A percentile compares a stretch with the other conserved stretches of the same genome.
These are phyloP conservation scores for Hura crepitans DNA, from an alignment of 441 rosid genomes.

Conservation along the genomic window DNA sequence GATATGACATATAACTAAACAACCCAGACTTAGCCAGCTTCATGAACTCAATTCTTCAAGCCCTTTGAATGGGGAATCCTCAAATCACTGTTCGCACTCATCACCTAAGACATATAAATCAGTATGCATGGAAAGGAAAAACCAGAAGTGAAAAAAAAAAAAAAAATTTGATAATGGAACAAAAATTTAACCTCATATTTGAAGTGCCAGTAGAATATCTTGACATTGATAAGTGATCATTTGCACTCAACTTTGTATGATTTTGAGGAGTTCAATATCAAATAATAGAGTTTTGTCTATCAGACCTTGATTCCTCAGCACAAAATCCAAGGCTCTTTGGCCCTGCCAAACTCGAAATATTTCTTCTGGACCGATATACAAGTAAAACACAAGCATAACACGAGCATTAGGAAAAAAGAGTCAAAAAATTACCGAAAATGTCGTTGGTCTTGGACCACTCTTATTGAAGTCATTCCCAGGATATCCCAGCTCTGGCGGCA, in stretches of 20 bases:
- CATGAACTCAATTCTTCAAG: conserved; percentile 10
- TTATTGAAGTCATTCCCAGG: conserved; percentile 79
- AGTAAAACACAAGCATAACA: not conserved
- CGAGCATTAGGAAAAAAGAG: conserved; percentile 1
- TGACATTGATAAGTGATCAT: conserved; percentile 21
- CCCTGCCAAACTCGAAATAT: conserved; percentile 48
- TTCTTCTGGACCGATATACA: not conserved
- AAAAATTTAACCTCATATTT: conserved; percentile 15
- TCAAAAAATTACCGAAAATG: conserved; percentile 66
- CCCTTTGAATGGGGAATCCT: not conserved
- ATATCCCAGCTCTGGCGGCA: conserved; percentile 92
- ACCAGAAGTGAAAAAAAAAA: not conserved
- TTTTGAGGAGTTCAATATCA: conserved; percentile 86
- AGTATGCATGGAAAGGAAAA: not conserved
- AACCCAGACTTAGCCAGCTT: not conserved
- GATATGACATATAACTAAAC: not conserved
- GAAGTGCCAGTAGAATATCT: not conserved
- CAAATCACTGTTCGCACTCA: not conserved
- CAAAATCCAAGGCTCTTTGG: conserved; percentile 92
- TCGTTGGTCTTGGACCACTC: conserved; percentile 76
- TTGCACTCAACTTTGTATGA: conserved; percentile 38
- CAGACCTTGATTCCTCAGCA: conserved; percentile 85
- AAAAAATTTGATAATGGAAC: too few species aligned
- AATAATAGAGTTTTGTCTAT: conserved; percentile 91
- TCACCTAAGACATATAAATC: too few species aligned